A percentile compares a stretch with the other conserved stretches of the same genome.
These are phyloP conservation scores for Myriosclerotinia duriaeana DNA, from an alignment of 2,329 filamentous ascomycete genomes.

Conservation along the genomic window DNA sequence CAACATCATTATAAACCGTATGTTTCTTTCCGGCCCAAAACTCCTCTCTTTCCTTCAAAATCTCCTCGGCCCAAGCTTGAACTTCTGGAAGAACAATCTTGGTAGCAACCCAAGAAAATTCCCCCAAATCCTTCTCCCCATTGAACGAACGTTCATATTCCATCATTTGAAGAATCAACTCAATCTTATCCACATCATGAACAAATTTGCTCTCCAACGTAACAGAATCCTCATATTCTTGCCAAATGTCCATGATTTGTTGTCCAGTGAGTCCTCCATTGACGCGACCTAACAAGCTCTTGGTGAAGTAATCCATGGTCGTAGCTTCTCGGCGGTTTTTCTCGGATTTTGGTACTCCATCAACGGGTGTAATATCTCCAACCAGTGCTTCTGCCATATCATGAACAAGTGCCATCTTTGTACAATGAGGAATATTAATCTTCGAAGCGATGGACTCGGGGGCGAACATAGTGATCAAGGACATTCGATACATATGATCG, in stretches of 20 bases:
- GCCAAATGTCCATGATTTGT: conserved; percentile 79
- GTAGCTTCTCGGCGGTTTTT: conserved; percentile 83
- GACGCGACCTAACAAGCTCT: conserved; percentile 69
- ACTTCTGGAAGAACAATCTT: conserved; percentile 76
- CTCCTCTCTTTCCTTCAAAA: conserved; percentile 71
- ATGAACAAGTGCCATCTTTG: conserved; percentile 93
- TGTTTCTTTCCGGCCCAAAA: conserved; percentile 60
- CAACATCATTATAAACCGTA: neutral
- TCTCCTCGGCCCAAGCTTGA: conserved; percentile 72
- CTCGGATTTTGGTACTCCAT: conserved; percentile 79
- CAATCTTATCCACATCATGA: conserved; percentile 96
- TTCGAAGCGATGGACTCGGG: conserved; percentile 69
- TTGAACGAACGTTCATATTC: conserved; percentile 81
- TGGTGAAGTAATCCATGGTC: conserved; percentile 86
- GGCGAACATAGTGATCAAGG: conserved; percentile 89
- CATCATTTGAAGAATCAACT: conserved; percentile 90
- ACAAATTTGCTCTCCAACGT: conserved; percentile 87
- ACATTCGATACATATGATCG: conserved; percentile 99
- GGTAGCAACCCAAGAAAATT: conserved; percentile 78
- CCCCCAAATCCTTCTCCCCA: conserved; percentile 67
- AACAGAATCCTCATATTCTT: conserved; percentile 88
- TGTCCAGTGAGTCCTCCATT: conserved; percentile 67
- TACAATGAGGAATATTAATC: conserved; percentile 79
- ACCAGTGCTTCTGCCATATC: conserved; percentile 97
- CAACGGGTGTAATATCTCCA: conserved; percentile 93